phyloP scores from a whole-genome alignment of 1,139 yeast genomes.

The Diutina neorugosa region DNA sequence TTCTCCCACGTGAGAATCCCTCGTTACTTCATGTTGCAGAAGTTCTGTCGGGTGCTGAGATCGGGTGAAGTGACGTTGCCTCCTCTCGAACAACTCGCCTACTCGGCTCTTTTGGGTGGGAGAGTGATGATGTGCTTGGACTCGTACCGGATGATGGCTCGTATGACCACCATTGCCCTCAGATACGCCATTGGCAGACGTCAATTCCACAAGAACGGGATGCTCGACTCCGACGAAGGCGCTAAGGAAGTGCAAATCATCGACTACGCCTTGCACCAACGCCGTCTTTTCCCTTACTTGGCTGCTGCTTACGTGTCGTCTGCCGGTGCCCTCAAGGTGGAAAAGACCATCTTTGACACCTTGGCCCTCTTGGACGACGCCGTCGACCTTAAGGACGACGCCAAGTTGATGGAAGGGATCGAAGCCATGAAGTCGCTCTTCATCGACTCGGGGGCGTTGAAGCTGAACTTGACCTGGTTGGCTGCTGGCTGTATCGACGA shows the following conservation, averaged over 20 bases:
- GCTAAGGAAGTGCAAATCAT: conserved; percentile 51
- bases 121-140: conserved; percentile 84
- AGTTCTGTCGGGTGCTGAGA: conserved; percentile 60
- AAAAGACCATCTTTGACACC: conserved; percentile 26
- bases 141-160: conserved; percentile 68
- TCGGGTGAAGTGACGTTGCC: conserved; percentile 63
- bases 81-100: conserved; percentile 78
- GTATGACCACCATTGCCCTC: conserved; percentile 72
- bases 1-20: conserved; percentile 76
- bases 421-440: conserved; percentile 64
- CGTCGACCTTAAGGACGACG: conserved; percentile 30
- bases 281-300: conserved; percentile 69
- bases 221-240: conserved; percentile 6
- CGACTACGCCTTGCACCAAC: conserved; percentile 80
- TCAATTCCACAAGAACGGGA: conserved; percentile 37
- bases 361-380: conserved; percentile 46
- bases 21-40: conserved; percentile 70
- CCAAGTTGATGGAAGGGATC: conserved; percentile 36
- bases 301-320: conserved; percentile 73
- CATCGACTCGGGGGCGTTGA: conserved; percentile 78
- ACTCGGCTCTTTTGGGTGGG: conserved; percentile 79
- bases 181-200: conserved; percentile 86
- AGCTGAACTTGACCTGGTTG: conserved; percentile 85
- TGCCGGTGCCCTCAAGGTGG: conserved; percentile 42
- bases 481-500: conserved; percentile 73